Evolutionary conservation across 2,329 filamentous ascomycete species (phyloP), one percentile per base, ranked within the genome.

Genomic region (Diplodia corticola): DNA sequence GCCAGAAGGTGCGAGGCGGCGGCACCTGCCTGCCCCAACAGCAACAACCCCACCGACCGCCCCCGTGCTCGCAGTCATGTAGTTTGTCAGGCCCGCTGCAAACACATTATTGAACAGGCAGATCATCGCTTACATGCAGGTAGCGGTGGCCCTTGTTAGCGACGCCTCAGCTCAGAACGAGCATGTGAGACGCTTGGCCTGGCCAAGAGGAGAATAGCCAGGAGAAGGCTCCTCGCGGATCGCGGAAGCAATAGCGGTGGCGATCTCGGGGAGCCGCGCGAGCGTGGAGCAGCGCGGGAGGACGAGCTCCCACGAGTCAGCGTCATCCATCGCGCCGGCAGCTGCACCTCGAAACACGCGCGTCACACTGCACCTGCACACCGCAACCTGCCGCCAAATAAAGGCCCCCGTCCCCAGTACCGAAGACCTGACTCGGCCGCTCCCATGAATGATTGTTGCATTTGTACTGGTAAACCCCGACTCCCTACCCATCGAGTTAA

Each of bases 241-340:
- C 51, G 13, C 51, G 51, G 51, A 55, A 55, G 51, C 51, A 55
- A 37, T 20, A 55, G 51, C 51, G 51, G 30, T 37, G 51, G 51
- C 17, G 51, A 33, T n/a, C 30, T n/a, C 30, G n/a, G n/a, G 20
- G 48, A 50, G 30, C 20, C 30, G 51, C 51, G 10, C 5, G 30
- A 33, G 13, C 7, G 9, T 35, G 33, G 7, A 35, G 33, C 7
- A 35, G 33, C 33, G 33, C 33, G 33, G 22, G 30, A n/a, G 54
- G 54, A 40, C 5, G 54, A 44, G 53, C 53, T 22, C 17, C 9
- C n/a, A 20, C 53, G 53, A 55, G 53, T 55, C 53, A 55, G 53
- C 54, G 54, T 44, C 54, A 57, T 57, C 54, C 35, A 57, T 44
- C 53, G 20, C 30, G 53, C 53, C 15, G 9, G 17, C 53, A 37